Base-by-base conservation (phyloP, 2,329 filamentous ascomycete genomes). In the Metarhizium sp. region DNA sequence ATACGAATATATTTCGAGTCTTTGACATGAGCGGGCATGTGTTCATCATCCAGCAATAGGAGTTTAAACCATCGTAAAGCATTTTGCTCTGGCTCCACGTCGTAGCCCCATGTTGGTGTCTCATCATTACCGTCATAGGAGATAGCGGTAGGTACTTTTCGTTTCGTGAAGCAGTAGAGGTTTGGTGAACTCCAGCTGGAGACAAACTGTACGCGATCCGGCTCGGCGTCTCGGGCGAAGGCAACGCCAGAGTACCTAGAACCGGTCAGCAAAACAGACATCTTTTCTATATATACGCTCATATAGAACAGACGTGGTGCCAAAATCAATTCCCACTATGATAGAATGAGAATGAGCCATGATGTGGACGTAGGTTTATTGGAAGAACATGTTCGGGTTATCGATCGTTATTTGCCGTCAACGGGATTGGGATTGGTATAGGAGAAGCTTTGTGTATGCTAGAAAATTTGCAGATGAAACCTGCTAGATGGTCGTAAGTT, bases 251-350 rank as follows among this genome's bases (percentile, higher is more conserved):
- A 75, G 51, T 62, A 71, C 0, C 71, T 73, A 34, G 3, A 2
- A 14, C 4, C 1, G 1, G 13, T 63, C 29, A 64, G 52, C 32
- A 16, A 40, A 34, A 4, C 32, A 2, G 32, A n/a, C n/a, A n/a
- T n/a, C n/a, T 34, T 34, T 10, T 6, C 32, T 34, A 4, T 34
- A 10, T 34, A 2, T 14, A n/a, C 2, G 8, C 11, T 40, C 3
- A 4, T 16, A 1, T 14, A 11, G 11, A 40, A 40, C 69, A 55
- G 56, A 75, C 62, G 75, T 78, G 0, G 75, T 78, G 0, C 74
- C 75, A 45, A 77, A 76, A 40, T 77, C 75, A 4, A 78, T 67
- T 0, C 74, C 71, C 2, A 76, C 58, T 18, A 73, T 58, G 2
- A 75, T 62, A 7, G n/a, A 45, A 25, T 25, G 16, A 6, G 42